Conservation (phyloP, 208 protist species). For the Zelonia costaricensis region DNA sequence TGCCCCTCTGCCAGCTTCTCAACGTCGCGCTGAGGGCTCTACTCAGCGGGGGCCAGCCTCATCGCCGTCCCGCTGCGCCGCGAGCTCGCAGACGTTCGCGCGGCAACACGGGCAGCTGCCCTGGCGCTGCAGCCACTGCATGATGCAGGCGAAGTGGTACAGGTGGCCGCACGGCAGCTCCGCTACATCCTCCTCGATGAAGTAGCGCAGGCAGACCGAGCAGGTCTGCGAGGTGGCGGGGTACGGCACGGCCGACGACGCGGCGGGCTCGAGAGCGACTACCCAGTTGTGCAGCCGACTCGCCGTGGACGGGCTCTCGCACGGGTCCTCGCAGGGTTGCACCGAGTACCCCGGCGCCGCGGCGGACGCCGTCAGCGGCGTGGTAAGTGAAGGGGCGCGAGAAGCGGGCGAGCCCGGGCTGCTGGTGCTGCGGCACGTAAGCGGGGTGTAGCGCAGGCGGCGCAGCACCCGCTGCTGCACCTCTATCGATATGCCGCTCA, state of each 20-base stretch:
- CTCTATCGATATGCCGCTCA: constrained; percentile 11
- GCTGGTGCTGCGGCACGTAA: neutral
- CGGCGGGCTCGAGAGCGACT: constrained; percentile 4
- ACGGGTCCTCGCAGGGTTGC: neutral
- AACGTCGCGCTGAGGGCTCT: too few relatives aligned
- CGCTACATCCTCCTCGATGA: constrained; percentile 32
- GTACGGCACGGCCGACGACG: neutral
- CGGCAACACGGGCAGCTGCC: constrained; percentile 40
- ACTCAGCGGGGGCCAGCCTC: too few relatives aligned
- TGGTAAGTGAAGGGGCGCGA: neutral
- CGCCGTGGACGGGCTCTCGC: neutral
- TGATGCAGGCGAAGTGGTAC: constrained; percentile 32
- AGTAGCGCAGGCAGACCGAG: constrained; percentile 33
- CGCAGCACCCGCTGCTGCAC: constrained; percentile 19
- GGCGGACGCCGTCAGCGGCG: neutral
- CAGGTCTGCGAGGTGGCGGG: constrained; percentile 19
- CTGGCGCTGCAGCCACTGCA: constrained; percentile 29
- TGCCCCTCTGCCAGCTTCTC: too few relatives aligned
- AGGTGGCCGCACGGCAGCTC: constrained; percentile 38
- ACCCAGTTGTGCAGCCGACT: constrained; percentile 12
- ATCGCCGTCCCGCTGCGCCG: neutral
- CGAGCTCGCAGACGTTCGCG: neutral
- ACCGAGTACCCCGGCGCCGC: neutral
- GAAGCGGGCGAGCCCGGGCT: neutral
- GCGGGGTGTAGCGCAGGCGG: constrained; percentile 5